Conservation (phyloP, 257 asterid species). For the Cruciata laevipes region DNA sequence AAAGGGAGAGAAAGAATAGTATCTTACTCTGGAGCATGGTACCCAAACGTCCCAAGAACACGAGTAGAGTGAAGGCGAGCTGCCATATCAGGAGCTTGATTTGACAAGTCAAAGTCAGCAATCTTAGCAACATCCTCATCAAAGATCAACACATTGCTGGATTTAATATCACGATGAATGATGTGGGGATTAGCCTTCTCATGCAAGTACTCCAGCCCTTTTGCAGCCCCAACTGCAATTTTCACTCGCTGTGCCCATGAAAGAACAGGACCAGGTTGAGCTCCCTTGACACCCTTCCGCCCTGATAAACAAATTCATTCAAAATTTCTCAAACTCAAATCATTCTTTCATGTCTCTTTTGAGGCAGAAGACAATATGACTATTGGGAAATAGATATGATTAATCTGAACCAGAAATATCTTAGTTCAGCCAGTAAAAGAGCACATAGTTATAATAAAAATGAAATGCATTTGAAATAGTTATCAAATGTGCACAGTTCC, state of each 20-base stretch:
- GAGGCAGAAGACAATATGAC: not conserved
- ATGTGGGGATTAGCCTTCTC: conserved; percentile 74
- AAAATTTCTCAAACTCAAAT: not conserved
- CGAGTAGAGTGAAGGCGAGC: conserved; percentile 95
- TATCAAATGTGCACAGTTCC: not conserved
- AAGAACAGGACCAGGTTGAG: conserved; percentile 88
- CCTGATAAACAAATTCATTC: conserved; percentile 29
- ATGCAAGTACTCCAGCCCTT: conserved; percentile 80
- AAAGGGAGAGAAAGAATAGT: not conserved
- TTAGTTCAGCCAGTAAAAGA: not conserved
- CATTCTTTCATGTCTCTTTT: not conserved
- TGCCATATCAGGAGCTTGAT: conserved; percentile 94
- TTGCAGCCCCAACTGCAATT: conserved; percentile 88
- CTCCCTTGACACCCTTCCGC: conserved; percentile 90
- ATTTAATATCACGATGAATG: conserved; percentile 84
- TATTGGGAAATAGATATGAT: too few relatives aligned
- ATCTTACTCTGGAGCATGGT: conserved; percentile 90
- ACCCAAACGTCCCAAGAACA: conserved; percentile 90
- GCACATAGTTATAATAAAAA: conserved; percentile 4
- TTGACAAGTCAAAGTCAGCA: conserved; percentile 80
- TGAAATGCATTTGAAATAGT: not conserved
- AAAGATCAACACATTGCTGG: conserved; percentile 74
- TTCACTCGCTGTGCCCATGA: conserved; percentile 85
- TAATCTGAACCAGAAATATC: not conserved
- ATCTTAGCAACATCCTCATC: conserved; percentile 80